Evolutionary conservation across 768 basidiomycete species (phyloP), one percentile per base, ranked within the genome.

Genomic region (Aureoboletus auriporus): DNA sequence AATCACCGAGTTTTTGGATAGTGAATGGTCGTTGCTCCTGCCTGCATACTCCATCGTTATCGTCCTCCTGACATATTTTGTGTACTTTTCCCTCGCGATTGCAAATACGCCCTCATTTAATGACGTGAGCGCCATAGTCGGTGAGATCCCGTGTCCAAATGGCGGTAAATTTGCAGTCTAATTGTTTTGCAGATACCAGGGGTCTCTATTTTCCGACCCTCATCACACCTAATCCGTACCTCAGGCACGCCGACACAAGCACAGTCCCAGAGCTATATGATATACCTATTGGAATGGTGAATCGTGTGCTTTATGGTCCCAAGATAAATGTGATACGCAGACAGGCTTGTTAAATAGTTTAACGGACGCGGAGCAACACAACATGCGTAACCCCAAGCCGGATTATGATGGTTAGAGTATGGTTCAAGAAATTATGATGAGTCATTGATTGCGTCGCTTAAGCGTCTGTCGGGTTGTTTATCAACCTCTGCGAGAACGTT

Each of bases 1-100:
- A 27, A 40, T 17, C 31, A 42, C 30, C 27, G 27, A 13, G 42
- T n/a, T 14, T 27, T 14, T 10, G 13, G 4, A 26, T 53, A 93
- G 91, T 16, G 89, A 93, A 73, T 93, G 92, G 91, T 78, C 89
- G 26, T 57, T 93, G 26, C 77, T 93, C 16, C 59, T 93, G 14
- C 92, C 92, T 26, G 78, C 92, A 5, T 93, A 85, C 71, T 76
- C 85, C 10, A 70, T 89, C 44, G 70, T 92, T 42, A 54, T 83
- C 9, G 77, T 83, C 44, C 76, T 93, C 44, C 75, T 87, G 51
- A 85, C 89, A 6, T 93, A 93, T 64, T 76, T 82, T 59, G 72
- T 76, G 6, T 93, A 93, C 62, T 84, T 84, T 56, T 77, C 86
- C 7, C 71, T 93, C 54, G 88, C 89, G 3, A 67, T 93, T 12